Evolutionary conservation across 202 grass and related monocot species (phyloP), one percentile per base, ranked within the genome.

Genomic region (Schoenoplectus triqueter): DNA sequence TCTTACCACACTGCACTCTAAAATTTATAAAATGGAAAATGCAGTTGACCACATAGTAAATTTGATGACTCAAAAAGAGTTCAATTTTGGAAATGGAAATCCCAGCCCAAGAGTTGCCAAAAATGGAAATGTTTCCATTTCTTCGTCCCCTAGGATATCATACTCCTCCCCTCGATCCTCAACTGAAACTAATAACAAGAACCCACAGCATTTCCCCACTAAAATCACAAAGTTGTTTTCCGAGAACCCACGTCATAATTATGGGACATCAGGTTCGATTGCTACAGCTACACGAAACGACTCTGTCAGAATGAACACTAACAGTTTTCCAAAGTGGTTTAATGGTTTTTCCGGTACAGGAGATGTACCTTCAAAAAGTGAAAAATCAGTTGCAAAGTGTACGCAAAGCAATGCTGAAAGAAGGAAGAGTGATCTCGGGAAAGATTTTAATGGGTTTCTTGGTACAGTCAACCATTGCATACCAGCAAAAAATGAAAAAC

Each of bases 21-120:
- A 99, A 90, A 91, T 96, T 48, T 89, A 90, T 57, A 95, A 95
- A 79, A 83, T 99, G 90, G 96, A 92, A 84, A 84, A 92, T 91
- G 86, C 86, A 68, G 86, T 87, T 18, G 91, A 95, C 47, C 92
- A 86, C 59, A 87, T 87, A 80, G 89, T 92, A 45, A 82, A 92
- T 80, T 89, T 88, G 49, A 82, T 92, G 83, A 84, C 87, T 85
- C 93, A 87, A 86, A 92, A 87, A 78, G 92, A 95, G 93, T 90
- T 84, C 69, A 77, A 78, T 70, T 94, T 80, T 42, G 66, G 20
- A 64, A 44, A 81, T 45, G 55, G 75, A 62, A 79, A 79, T 72
- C 88, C 80, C 82, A 85, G 86, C 65, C 93, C 84, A 80, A 95
- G 90, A 81, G 7, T 85, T 78, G 19, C 89, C 15, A 95, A 95